These are phyloP conservation scores for Thielaviopsis euricoi DNA, from an alignment of 2,329 filamentous ascomycete genomes.

Conservation along the genomic window DNA sequence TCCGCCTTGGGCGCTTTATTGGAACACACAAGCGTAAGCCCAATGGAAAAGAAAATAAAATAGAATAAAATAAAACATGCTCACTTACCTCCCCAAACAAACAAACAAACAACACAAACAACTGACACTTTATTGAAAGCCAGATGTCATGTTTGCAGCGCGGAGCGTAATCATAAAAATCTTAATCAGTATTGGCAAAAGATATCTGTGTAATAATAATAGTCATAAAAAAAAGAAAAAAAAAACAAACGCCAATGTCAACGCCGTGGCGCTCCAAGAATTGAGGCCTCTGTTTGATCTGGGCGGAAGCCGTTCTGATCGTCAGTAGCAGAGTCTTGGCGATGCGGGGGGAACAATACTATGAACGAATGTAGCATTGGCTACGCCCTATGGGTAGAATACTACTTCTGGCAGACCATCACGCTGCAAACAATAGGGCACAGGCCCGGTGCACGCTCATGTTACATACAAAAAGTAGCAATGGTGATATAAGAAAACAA, in stretches of 20 bases:
- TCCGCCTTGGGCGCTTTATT: too few relatives aligned
- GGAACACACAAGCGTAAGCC: too few relatives aligned
- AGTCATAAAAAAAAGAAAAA: neutral
- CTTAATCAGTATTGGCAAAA: too few relatives aligned
- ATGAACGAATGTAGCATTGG: neutral
- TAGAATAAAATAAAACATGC: too few relatives aligned
- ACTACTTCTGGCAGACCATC: neutral
- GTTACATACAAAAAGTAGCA: neutral
- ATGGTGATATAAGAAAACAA: neutral
- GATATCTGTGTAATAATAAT: neutral
- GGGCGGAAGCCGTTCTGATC: neutral
- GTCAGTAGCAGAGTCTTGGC: neutral
- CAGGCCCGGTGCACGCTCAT: neutral
- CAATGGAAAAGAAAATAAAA: too few relatives aligned
- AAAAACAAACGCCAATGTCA: neutral
- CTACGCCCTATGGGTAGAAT: neutral
- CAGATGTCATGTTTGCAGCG: too few relatives aligned
- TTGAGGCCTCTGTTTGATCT: neutral
- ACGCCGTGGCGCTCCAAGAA: neutral
- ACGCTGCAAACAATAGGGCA: neutral
- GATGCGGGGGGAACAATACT: too few relatives aligned
- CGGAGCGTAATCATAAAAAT: too few relatives aligned
- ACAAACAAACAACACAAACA: too few relatives aligned
- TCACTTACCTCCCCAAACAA: too few relatives aligned
- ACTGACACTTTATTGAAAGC: too few relatives aligned